Base-by-base conservation (phyloP, 495 filamentous ascomycete species). In the Durotheca rogersii region DNA sequence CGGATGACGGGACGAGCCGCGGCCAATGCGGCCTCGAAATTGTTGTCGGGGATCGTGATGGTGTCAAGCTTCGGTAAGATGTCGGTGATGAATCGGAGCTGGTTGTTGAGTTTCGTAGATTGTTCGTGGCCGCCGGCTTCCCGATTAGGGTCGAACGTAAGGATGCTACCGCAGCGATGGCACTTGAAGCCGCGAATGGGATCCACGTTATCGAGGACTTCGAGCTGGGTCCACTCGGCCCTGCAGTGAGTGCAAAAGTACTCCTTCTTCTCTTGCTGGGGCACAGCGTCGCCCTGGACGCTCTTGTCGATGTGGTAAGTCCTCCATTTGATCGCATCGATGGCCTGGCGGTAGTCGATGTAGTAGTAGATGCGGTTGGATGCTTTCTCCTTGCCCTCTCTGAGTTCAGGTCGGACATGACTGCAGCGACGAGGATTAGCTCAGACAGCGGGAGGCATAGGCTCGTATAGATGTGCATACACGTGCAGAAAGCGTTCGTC, bases 281-380 rank as follows among this genome's bases (percentile, higher is more conserved):
- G 88, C 20, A 85, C 83, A 45, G 88, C 86, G 47, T 86, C 83
- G 10, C 81, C 78, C 64, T 95, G 89, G 53, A 97, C 89, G 15
- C 81, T 82, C 63, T 89, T 86, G 42, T 89, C 89, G 47, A 96
- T 74, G 39, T 81, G 81, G 65, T 89, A 89, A 42, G 96, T 84
- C 55, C 88, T 85, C 74, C 86, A 99, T 62, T 99, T 99, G 74
- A 96, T 90, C 10, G 90, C 90, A 68, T 99, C 93, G 66, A 99
- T 87, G 45, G 90, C 88, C 29, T 87, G 88, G 42, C 92, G 89
- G 59, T 93, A 90, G 62, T 96, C 89, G 70, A 99, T 89, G 71
- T 87, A 99, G 71, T 94, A 99, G 73, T 95, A 96, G 41, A 91
- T 95, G 33, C 87, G 82, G 61, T 84, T 87, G 33, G 86, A 81